Evolutionary conservation across 352 stramenopile species (phyloP), one percentile per base, ranked within the genome.

Genomic region (Pythium periplocum): DNA sequence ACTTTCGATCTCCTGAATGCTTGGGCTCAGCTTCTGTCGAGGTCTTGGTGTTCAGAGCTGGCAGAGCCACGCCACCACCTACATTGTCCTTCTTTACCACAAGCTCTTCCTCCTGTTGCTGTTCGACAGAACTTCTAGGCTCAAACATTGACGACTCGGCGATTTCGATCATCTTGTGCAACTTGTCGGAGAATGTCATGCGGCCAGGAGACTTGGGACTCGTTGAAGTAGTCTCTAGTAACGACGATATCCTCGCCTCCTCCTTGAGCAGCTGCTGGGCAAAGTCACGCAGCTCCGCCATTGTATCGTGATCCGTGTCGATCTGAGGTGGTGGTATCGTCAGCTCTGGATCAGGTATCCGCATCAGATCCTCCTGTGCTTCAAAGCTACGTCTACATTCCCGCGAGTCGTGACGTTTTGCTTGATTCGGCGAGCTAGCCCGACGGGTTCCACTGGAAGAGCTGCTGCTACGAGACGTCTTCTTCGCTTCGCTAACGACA

Each of bases 101-200:
- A 51, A 30, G 6, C 45, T 12, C 32, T 33, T 59, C 47, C 33
- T 48, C 36, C 4, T n/a, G 2, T 17, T 35, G 11, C 4, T 44
- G 37, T 17, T 60, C 52, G 2, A 30, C 30, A 17, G 45, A 35
- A 30, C 64, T 40, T 41, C 50, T 65, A 11, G 59, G 64, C 33
- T 86, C 71, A 32, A 75, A 78, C 69, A 90, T 85, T 0, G 79
- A 83, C 5, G 75, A 78, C 39, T 90, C 78, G 1, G 75, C 75
- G 40, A 87, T 87, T 58, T 89, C 71, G 51, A 89, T 89, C 78
- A 89, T 89, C 60, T 83, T 85, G 66, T 89, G 78, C 2, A 89
- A 59, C 48, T 87, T 89, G 48, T 87, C 75, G 4, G 75, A 86
- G 35, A 89, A 89, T 12, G 68, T 83, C 72, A 89, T 82, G 26